Conservation (phyloP, 2,329 filamentous ascomycete genomes). For the Fusarium anthophilum region DNA sequence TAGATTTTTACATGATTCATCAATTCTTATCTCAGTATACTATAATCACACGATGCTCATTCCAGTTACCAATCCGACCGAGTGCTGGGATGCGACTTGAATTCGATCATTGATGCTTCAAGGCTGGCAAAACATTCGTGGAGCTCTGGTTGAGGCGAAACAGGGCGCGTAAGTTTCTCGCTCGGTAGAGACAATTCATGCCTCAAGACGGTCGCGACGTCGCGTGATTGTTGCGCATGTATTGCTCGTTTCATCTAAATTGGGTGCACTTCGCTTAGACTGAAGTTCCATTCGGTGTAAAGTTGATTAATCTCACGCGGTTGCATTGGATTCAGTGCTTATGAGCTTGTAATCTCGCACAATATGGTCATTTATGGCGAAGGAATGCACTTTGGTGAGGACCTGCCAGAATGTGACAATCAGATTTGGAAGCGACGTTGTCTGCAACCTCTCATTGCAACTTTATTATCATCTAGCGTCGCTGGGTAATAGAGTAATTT, state of each 20-base stretch:
- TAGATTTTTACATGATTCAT: slow-evolving; percentile 6
- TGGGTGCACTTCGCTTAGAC: neutral
- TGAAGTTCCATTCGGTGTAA: neutral
- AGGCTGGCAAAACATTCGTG: neutral
- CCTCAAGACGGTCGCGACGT: neutral
- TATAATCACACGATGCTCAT: neutral
- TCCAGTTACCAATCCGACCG: neutral
- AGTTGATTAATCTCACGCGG: neutral
- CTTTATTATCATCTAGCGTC: accelerated
- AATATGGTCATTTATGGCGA: neutral
- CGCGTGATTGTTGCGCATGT: neutral
- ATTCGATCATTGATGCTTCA: neutral
- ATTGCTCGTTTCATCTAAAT: slow-evolving; percentile 4
- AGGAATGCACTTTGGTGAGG: neutral
- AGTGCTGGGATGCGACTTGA: neutral
- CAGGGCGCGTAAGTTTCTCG: neutral
- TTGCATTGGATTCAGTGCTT: neutral
- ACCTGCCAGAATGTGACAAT: neutral
- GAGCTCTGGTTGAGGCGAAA: neutral
- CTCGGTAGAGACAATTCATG: neutral
- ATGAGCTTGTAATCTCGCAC: neutral
- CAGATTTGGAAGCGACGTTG: neutral
- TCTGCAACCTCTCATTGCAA: neutral
- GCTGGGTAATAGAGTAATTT: accelerated
- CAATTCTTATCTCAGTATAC: too few species aligned